Evolutionary conservation across 805 yeast species (phyloP).

Genomic region (Suhomyces pyralidae): DNA sequence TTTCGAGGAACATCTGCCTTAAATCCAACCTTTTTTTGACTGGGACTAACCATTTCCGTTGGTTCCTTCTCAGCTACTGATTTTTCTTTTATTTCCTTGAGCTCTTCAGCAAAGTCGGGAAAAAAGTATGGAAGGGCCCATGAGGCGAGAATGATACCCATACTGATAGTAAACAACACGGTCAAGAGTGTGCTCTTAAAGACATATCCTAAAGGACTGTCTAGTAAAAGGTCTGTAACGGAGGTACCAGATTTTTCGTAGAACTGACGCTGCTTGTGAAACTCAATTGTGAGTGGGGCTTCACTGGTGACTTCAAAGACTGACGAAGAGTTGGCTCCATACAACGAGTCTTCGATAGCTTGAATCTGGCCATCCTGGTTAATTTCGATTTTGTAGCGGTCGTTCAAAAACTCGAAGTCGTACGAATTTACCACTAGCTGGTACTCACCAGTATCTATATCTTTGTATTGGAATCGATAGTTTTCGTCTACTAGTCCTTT

Average conservation of each 20-base stretch:
- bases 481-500: conserved; percentile 21
- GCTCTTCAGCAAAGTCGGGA: conserved; percentile 38
- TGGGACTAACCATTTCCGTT: background rate
- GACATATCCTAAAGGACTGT: conserved; percentile 42
- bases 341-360: conserved; percentile 24
- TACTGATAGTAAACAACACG: conserved; percentile 24
- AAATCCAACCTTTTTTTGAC: background rate
- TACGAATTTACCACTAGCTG: conserved; percentile 32
- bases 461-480: conserved; percentile 22
- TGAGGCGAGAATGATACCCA: conserved; percentile 33
- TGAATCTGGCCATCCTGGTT: conserved; percentile 13
- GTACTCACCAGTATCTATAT: conserved; percentile 30
- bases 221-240: conserved; percentile 30
- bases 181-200: conserved; percentile 37
- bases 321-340: conserved; percentile 16
- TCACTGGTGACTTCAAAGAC: conserved; percentile 10
- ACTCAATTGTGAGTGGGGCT: conserved; percentile 20
- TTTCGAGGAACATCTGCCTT: background rate
- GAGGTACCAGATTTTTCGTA: conserved; percentile 33
- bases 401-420: conserved; percentile 28
- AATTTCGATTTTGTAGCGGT: conserved; percentile 27
- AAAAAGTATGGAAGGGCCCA: conserved; percentile 24
- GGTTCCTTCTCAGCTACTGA: background rate
- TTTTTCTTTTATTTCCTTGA: conserved; percentile 18
- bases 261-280: conserved; percentile 25